Conservation (phyloP, 805 yeast species). For the Candida silvicultrix region DNA sequence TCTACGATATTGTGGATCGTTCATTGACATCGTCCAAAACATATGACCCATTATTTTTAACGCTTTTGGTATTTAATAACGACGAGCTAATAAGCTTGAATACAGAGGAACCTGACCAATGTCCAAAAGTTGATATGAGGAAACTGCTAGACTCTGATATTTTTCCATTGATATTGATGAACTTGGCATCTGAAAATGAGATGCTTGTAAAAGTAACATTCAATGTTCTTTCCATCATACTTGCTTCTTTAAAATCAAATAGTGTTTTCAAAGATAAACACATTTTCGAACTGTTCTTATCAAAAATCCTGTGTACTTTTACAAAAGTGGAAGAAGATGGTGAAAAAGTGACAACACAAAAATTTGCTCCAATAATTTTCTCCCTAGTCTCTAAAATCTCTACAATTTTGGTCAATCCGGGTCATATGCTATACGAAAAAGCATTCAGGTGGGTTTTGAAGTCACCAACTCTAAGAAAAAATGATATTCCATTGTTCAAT, state of each 20-base stretch:
- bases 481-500: conserved; percentile 39
- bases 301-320: conserved; percentile 31
- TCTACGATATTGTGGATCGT: conserved; percentile 20
- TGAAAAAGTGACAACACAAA: conserved; percentile 11
- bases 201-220: conserved; percentile 30
- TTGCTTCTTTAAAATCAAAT: conserved; percentile 35
- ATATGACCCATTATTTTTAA: conserved; percentile 70
- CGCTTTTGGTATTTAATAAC: conserved; percentile 55
- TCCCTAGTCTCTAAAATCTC: conserved; percentile 48
- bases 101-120: conserved; percentile 23
- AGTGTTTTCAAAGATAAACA: conserved; percentile 49
- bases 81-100: conserved; percentile 47
- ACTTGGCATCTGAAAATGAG: conserved; percentile 32
- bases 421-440: conserved; percentile 68
- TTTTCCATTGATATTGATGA: conserved; percentile 42
- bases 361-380: conserved; percentile 45
- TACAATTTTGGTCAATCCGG: conserved; percentile 59
- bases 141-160: conserved; percentile 51
- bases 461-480: conserved; percentile 29
- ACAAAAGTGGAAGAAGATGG: conserved; percentile 11
- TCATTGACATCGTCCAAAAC: conserved; percentile 16
- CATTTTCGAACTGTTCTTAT: conserved; percentile 46
- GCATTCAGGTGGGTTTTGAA: conserved; percentile 57
- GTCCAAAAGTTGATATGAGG: conserved; percentile 41
- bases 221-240: conserved; percentile 37